These are phyloP conservation scores for Spatholobus suberectus DNA, from an alignment of 306 rosid species.

Conservation along the genomic window DNA sequence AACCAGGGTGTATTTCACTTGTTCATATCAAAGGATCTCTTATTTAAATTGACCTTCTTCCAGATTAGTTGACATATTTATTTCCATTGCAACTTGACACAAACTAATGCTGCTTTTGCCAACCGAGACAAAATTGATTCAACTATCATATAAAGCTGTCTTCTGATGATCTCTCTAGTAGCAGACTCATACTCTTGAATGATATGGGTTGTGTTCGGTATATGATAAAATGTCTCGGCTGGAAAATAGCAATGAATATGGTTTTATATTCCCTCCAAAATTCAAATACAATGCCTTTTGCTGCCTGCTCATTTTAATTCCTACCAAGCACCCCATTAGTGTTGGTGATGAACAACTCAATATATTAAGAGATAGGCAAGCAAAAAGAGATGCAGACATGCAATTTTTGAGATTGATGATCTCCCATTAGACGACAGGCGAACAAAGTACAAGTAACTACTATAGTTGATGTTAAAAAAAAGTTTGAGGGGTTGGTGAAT, in stretches of 20 bases:
- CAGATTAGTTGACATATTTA: neutral
- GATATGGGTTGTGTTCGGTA: neutral
- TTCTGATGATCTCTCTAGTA: neutral
- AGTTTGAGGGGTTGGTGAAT: neutral
- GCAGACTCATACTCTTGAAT: constrained; percentile 10
- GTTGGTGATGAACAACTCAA: neutral
- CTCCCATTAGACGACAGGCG: neutral
- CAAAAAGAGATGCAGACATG: neutral
- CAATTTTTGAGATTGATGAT: neutral
- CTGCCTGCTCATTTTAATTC: constrained; percentile 6
- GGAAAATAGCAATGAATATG: neutral
- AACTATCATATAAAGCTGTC: neutral
- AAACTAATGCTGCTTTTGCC: neutral
- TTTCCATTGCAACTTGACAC: neutral
- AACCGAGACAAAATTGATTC: neutral
- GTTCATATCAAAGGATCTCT: neutral
- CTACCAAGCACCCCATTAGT: neutral
- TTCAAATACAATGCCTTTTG: neutral
- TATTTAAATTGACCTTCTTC: neutral
- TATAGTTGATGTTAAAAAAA: neutral
- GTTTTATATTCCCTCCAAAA: neutral
- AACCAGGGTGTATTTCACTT: neutral
- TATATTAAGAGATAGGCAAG: neutral
- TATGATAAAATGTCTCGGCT: neutral
- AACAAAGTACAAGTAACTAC: neutral